Evolutionary conservation across 345 rosid genomes (phyloP).

Genomic region (Ailanthus altissimus): DNA sequence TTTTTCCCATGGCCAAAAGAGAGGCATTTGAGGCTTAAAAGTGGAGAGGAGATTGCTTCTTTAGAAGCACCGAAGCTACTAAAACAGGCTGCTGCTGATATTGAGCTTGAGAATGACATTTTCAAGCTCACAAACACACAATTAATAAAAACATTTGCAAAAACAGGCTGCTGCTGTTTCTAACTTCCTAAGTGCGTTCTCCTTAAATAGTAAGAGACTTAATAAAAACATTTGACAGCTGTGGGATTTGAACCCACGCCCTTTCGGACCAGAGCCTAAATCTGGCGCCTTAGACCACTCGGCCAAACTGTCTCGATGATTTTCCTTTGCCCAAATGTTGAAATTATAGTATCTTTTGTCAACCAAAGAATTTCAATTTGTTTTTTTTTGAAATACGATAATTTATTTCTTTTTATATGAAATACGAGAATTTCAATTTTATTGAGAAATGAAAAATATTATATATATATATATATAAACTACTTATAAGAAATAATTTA

Average conservation of each 20-base stretch:
- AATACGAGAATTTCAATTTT: no score
- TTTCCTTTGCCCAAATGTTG: no score
- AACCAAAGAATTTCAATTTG: no score
- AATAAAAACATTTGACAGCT: conserved; percentile 58
- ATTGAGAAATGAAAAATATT: no score
- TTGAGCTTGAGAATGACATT: conserved; percentile 53
- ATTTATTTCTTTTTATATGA: no score
- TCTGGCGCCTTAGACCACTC: conserved; percentile 99
- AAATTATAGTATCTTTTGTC: no score
- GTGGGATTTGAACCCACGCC: conserved; percentile 99
- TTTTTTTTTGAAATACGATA: no score
- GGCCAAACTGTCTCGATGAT: conserved; percentile 76
- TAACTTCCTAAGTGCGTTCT: no score
- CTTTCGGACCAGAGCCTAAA: conserved; percentile 99
- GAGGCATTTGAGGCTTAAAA: conserved; percentile 62
- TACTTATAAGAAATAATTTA: no score
- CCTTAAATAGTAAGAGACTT: background rate
- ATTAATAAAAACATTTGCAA: no score
- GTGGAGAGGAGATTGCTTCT: conserved; percentile 27
- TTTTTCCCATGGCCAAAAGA: conserved; percentile 91
- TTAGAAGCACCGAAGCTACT: conserved; percentile 43
- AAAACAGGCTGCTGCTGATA: conserved; percentile 27
- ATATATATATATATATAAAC: no score
- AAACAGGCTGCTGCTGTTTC: no score
- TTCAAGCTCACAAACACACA: background rate